Conservation (phyloP, 1,284 basidiomycete species). For the Tylopilus orsonianus region DNA sequence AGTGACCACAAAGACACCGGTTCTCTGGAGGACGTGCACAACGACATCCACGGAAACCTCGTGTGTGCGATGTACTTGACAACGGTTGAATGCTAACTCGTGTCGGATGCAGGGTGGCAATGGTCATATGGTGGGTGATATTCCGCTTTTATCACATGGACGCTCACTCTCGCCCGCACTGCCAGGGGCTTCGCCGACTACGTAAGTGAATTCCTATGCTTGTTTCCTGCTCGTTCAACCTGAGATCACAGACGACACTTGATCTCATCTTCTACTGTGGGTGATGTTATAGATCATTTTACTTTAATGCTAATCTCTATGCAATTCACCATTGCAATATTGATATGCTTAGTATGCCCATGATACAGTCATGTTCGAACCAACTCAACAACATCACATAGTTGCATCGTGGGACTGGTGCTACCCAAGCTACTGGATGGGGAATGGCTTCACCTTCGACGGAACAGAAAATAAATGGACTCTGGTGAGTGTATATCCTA, state of each 20-base stretch:
- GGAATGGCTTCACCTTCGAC: slow-evolving; percentile 15
- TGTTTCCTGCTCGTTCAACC: neutral
- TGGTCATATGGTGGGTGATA: slow-evolving; percentile 26
- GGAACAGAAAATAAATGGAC: slow-evolving; percentile 19
- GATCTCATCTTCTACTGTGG: slow-evolving; percentile 28
- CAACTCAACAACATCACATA: neutral
- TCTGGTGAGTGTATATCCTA: slow-evolving; percentile 10
- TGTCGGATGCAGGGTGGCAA: slow-evolving; percentile 15
- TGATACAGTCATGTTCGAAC: neutral
- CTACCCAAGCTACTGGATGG: slow-evolving; percentile 27
- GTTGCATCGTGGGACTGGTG: slow-evolving; percentile 31
- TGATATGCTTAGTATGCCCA: slow-evolving; percentile 21
- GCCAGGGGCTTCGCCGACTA: slow-evolving; percentile 22
- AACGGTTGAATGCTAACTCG: neutral
- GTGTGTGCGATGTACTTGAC: slow-evolving; percentile 9
- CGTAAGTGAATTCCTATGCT: slow-evolving; percentile 8
- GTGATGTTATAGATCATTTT: neutral
- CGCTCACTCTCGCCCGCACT: neutral
- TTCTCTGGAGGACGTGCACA: slow-evolving; percentile 21
- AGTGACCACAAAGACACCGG: slow-evolving; percentile 9
- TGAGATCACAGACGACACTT: slow-evolving; percentile 18
- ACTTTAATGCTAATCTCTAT: neutral
- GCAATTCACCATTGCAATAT: slow-evolving; percentile 27
- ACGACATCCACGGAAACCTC: slow-evolving; percentile 15
- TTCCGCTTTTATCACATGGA: neutral